Evolutionary conservation across 495 filamentous ascomycete species (phyloP).

Genomic region (Xanthoparmelia taractica): DNA sequence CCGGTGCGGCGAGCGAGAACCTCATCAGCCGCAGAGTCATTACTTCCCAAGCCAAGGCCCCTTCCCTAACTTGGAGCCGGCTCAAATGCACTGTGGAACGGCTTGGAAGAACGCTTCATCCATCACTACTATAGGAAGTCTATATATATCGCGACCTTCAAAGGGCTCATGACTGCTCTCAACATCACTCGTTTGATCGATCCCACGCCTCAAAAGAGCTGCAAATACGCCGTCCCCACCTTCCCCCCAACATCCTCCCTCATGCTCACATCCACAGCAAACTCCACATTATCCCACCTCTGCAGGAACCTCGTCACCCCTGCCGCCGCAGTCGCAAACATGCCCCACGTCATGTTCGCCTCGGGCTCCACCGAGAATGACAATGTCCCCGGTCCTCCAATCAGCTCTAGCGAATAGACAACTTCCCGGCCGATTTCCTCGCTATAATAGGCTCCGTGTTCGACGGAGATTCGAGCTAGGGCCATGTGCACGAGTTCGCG

Average conservation of each 20-base stretch:
- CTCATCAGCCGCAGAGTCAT: neutral
- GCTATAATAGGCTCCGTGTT: too few species aligned
- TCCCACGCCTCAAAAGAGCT: neutral
- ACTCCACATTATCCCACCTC: neutral
- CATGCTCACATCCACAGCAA: neutral
- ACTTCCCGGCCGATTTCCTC: too few species aligned
- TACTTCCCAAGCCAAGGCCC: neutral
- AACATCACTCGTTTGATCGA: neutral
- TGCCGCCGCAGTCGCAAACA: neutral
- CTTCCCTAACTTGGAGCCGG: neutral
- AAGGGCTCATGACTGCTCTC: conserved; percentile 3
- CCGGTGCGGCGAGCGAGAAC: conserved; percentile 1
- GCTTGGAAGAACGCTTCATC: neutral
- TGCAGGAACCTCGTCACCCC: neutral
- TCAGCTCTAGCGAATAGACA: neutral
- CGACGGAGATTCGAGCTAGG: too few species aligned
- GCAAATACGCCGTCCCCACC: too few species aligned
- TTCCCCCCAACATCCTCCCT: neutral
- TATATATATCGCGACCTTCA: neutral
- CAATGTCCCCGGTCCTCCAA: neutral
- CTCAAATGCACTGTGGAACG: neutral
- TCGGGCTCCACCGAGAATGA: neutral
- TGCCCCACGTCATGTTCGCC: neutral
- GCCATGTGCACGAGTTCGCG: too few species aligned
- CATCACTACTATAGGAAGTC: neutral